Evolutionary conservation across 2,329 filamentous ascomycete species (phyloP).

Genomic region (Colletotrichum sp.): DNA sequence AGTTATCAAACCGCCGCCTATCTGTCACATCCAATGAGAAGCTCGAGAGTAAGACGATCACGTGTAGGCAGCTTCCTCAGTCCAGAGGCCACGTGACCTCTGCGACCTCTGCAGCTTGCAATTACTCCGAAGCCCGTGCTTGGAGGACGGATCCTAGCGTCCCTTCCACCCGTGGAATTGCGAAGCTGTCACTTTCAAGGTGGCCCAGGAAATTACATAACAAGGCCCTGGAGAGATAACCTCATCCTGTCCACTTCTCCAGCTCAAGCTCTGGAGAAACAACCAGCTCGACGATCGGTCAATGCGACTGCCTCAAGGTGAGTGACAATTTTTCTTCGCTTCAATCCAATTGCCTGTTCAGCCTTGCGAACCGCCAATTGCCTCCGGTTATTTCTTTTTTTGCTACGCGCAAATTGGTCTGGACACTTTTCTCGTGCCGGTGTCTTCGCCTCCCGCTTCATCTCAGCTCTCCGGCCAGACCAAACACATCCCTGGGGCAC

Average conservation of each 20-base stretch:
- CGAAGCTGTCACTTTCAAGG: slow-evolving; percentile 19
- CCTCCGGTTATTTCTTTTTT: neutral
- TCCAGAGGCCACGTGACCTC: neutral
- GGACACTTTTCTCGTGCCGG: neutral
- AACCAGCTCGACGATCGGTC: neutral
- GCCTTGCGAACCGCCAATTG: neutral
- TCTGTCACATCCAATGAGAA: neutral
- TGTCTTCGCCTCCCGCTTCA: neutral
- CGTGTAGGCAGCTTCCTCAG: neutral
- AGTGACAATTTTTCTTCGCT: neutral
- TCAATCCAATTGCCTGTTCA: neutral
- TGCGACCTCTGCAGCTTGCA: neutral
- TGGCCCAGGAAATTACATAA: slow-evolving; percentile 16
- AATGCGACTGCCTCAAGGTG: neutral
- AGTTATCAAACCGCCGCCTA: neutral
- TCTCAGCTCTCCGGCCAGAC: neutral
- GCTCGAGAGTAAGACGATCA: neutral
- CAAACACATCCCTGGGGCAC: slow-evolving; percentile 5
- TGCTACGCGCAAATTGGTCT: neutral
- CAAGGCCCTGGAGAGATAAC: slow-evolving; percentile 5
- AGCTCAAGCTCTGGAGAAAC: neutral
- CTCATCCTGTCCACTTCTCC: slow-evolving; percentile 8
- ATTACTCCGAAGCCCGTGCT: slow-evolving; percentile 1
- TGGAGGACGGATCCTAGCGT: neutral
- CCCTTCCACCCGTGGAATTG: neutral